Base-by-base conservation (phyloP, 257 asterid species). In the Gentiana straminea region DNA sequence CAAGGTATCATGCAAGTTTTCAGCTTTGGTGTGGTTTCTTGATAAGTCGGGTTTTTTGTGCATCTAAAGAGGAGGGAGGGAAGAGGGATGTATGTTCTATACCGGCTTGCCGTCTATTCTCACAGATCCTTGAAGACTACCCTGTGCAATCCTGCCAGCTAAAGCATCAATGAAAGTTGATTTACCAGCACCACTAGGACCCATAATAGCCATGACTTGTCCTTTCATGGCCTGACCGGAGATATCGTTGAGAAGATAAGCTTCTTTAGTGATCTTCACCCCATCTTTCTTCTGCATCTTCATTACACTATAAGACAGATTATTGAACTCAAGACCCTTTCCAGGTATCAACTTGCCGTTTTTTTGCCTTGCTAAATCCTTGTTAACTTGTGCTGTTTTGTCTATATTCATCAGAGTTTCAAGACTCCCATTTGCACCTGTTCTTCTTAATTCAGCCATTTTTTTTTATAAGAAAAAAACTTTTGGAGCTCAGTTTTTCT, bases 151-250 rank as follows among this genome's bases (percentile, higher is more conserved):
- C 51, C 94, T 69, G 9, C 94, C 96, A 4, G 96, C 96, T 60
- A 88, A 59, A 37, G 96, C 96, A 64, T 88, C 96, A 60, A 88
- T 90, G 71, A 82, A 79, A 5, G 94, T 88, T 0, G 96, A 88
- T 54, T 88, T 88, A 2, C 96, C 96, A 0, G 96, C 94, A 1
- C 96, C 96, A 62, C 96, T 88, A 7, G 94, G 96, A 13, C 96
- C 96, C 79, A 88, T 77, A 55, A 88, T 88, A 53, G 94, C 96
- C 90, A 84, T 68, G 58, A 88, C 63, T 58, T 84, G 90, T 7
- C 94, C 96, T 52, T 82, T 71, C 72, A 80, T 60, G 1, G 94
- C 94, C 67, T 84, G 94, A 4, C 94, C 94, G 0, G 96, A 84
- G 57, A 88, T 82, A 56, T 84, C 90, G 55, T 88, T 79, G 7